These are phyloP conservation scores for Termitomyces eurrhizus DNA, from an alignment of 768 basidiomycete genomes.

Conservation along the genomic window DNA sequence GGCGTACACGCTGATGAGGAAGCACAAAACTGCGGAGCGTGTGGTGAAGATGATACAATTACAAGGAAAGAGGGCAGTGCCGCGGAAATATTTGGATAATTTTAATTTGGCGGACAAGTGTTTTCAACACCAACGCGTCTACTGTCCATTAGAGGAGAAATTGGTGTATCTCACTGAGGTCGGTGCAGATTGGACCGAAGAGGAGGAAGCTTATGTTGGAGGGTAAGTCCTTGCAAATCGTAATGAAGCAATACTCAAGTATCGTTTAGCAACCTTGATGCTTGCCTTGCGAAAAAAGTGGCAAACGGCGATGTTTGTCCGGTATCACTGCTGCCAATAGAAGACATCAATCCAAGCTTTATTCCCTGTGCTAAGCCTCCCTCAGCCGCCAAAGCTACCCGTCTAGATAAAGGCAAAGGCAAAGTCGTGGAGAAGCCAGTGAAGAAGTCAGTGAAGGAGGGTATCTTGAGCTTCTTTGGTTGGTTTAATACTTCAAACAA, in stretches of 20 bases:
- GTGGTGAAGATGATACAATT: conserved; percentile 69
- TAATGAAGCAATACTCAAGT: conserved; percentile 6
- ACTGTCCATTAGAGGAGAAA: conserved; percentile 61
- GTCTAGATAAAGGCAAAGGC: conserved; percentile 40
- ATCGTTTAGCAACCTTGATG: conserved; percentile 55
- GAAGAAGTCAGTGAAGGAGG: conserved; percentile 27
- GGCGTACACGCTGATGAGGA: conserved; percentile 75
- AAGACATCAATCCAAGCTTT: conserved; percentile 73
- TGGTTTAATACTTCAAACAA: conserved; percentile 20
- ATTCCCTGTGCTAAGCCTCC: conserved; percentile 47
- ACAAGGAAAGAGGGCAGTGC: conserved; percentile 84
- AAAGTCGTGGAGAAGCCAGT: conserved; percentile 37
- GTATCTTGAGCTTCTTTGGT: conserved; percentile 67
- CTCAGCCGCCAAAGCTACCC: conserved; percentile 16
- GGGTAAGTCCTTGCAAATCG: conserved; percentile 38
- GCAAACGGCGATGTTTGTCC: conserved; percentile 73
- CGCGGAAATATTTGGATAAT: conserved; percentile 65
- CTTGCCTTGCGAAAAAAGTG: conserved; percentile 57
- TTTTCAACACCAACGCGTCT: conserved; percentile 91
- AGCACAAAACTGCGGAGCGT: conserved; percentile 83
- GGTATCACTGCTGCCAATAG: conserved; percentile 60
- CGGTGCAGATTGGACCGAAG: conserved; percentile 51
- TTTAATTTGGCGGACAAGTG: conserved; percentile 87
- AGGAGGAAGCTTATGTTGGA: conserved; percentile 70
- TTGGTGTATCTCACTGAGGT: conserved; percentile 72